Conservation (phyloP, 495 filamentous ascomycete genomes). For the Penicillium dipodomyicola region DNA sequence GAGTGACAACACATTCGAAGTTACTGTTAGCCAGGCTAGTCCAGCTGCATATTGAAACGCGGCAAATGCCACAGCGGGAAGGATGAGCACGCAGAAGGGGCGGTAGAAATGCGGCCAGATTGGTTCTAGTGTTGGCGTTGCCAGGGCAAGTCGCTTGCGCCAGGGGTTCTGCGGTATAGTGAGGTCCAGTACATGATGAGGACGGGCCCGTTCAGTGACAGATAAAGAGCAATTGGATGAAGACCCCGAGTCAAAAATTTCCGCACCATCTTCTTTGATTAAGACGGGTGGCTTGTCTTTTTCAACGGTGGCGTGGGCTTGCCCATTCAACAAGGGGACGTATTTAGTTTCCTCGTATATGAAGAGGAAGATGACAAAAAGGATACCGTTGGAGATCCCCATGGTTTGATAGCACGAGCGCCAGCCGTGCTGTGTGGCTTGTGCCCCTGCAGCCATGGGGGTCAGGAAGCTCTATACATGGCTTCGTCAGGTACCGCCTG, state of each 20-base stretch:
- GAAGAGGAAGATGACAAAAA: conserved; percentile 30
- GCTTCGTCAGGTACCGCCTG: background rate
- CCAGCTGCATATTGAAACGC: conserved; percentile 39
- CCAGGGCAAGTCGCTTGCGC: conserved; percentile 25
- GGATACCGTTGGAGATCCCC: conserved; percentile 29
- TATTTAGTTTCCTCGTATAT: conserved; percentile 42
- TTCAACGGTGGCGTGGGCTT: background rate
- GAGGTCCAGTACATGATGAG: conserved; percentile 25
- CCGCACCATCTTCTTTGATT: conserved; percentile 1
- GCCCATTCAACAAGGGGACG: conserved; percentile 21
- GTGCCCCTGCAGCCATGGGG: conserved; percentile 34
- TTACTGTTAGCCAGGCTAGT: conserved; percentile 37
- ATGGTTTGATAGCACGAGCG: conserved; percentile 32
- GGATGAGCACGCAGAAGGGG: conserved; percentile 33
- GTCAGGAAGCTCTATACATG: conserved; percentile 31
- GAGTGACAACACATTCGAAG: conserved; percentile 29
- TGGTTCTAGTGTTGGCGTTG: conserved; percentile 29
- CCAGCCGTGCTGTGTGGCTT: conserved; percentile 36
- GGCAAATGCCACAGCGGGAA: conserved; percentile 43
- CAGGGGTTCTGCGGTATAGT: conserved; percentile 28
- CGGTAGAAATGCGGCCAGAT: conserved; percentile 37
- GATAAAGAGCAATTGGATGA: conserved; percentile 5
- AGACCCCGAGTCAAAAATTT: background rate
- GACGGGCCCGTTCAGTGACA: conserved; percentile 9
- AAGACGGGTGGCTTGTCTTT: conserved; percentile 2